Base-by-base conservation (phyloP, 306 rosid genomes). In the Gastrolobium bilobum region DNA sequence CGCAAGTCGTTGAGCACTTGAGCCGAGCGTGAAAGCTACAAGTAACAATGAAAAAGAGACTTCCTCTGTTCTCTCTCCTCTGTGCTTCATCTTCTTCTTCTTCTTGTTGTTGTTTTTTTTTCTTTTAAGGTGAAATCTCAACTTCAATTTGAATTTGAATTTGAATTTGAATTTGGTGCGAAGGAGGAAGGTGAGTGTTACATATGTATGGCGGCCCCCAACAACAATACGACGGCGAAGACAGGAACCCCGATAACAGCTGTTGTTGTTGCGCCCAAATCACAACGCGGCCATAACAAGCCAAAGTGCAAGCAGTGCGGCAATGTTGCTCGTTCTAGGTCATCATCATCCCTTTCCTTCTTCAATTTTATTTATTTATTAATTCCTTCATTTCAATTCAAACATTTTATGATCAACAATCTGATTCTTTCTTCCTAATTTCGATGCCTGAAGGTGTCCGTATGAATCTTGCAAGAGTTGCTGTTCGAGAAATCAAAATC, bases 311-410 rank as follows among this genome's bases (percentile, higher is more conserved):
- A 62, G 79, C 92, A 88, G 85, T 95, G 99, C 76, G 99, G 99
- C 84, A 95, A 95, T 85, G 99, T 92, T 63, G 98, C 99, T 86
- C 99, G 99, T 76, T 95, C 98, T 73, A 87, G 99, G 82, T 79
- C 4, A 2, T 52, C 30, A 20, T 53, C 5, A 5, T 69, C 20
- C 3, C 29, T 1, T 34, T 81, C 35, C 44, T 3, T 2, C 3
- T 4, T 43, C n/a, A 7, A 11, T 4, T 11, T n/a, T 31, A 34
- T 11, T n/a, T 31, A 34, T 14, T 0, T 5, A 20, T 54, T 2
- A 0, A 4, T 9, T 51, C 10, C 1, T 50, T 5, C n/a, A 46
- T 68, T 78, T 46, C 3, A 35, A 54, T 68, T 50, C 43, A 15
- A 40, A 26, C 34, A 13, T 2, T 3, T 2, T 29, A 2, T 15